These are phyloP conservation scores for Pseudocercospora cruenta DNA, from an alignment of 2,329 filamentous ascomycete species.

Conservation along the genomic window DNA sequence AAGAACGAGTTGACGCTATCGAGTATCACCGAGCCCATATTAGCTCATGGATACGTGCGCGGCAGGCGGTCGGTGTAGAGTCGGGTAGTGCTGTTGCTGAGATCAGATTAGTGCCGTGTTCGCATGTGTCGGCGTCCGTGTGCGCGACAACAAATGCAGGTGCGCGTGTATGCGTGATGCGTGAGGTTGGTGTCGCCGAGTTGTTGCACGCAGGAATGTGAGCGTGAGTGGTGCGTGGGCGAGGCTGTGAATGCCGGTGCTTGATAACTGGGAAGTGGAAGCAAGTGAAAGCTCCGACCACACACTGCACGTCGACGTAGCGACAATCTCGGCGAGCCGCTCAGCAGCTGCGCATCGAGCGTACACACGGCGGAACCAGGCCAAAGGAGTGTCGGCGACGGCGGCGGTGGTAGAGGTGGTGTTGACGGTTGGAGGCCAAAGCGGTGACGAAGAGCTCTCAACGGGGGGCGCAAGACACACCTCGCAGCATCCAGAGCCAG, in stretches of 20 bases:
- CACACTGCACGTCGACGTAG: not conserved
- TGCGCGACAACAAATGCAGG: not conserved
- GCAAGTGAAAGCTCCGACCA: not conserved
- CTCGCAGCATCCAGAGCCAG: not conserved
- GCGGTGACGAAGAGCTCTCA: constrained; percentile 4
- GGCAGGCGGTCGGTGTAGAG: constrained; percentile 20
- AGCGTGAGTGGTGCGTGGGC: not conserved
- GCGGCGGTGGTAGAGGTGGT: not conserved
- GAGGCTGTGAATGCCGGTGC: not conserved
- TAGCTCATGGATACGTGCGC: constrained; percentile 42
- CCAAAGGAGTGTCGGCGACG: not conserved
- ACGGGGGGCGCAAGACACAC: not conserved
- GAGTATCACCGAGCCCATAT: constrained; percentile 65
- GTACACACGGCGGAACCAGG: not conserved
- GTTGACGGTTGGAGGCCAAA: not conserved
- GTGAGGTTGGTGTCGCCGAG: not conserved
- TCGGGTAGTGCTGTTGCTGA: constrained; percentile 16
- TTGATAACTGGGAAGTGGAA: not conserved
- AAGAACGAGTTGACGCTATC: constrained; percentile 73
- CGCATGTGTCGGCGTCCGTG: constrained; percentile 5
- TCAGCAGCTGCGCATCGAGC: not conserved
- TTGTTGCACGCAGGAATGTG: constrained; percentile 1
- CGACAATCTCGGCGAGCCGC: not conserved
- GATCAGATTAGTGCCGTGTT: constrained; percentile 22
- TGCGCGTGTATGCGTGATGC: not conserved